Base-by-base conservation (phyloP, 768 basidiomycete species). In the Mycena polygramma region DNA sequence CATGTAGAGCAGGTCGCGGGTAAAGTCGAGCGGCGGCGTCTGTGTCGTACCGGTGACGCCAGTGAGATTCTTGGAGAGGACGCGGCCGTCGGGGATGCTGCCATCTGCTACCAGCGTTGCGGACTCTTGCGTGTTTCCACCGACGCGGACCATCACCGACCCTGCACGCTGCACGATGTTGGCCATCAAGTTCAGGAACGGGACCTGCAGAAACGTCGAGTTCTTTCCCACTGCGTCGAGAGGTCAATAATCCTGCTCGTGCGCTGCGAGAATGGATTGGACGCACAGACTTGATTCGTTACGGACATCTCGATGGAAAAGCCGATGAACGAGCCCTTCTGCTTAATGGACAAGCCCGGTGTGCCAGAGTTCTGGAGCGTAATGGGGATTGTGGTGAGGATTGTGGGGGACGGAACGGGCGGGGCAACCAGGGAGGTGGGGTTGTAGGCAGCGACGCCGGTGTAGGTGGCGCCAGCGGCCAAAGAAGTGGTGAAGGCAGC, bases 391-490 rank as follows among this genome's bases (percentile, higher is more conserved):
- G 48, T 49, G 48, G 48, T 49, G 48, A 49, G 48, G 9, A 57
- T 41, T 20, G 55, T 41, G 17, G 55, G 55, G 6, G 55, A 41
- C 5, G 55, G 55, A n/a, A 57, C 37, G 6, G 58, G 24, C 26
- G 58, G 58, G 7, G 58, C 24, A 17, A 13, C 20, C 22, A 60
- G 58, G 17, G 58, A 26, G 15, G 22, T 45, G 15, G 57, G 57
- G n/a, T 58, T 58, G 57, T 58, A 58, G 15, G 57, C 57, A 0
- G 57, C 57, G 24, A 43, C 43, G 45, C 58, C 58, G 6, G 41
- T 60, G 45, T 60, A 60, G 14, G 17, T 45, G 7, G 58, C 58
- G 11, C 58, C 58, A 15, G 58, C 14, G 6, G 30, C 45, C 30
- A 30, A 30, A 30, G 30, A 30, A 4, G 41, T 35, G 11, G 43